Evolutionary conservation across 1,284 basidiomycete genomes (phyloP), one percentile per base, ranked within the genome.

Genomic region (Flammula alnicola): DNA sequence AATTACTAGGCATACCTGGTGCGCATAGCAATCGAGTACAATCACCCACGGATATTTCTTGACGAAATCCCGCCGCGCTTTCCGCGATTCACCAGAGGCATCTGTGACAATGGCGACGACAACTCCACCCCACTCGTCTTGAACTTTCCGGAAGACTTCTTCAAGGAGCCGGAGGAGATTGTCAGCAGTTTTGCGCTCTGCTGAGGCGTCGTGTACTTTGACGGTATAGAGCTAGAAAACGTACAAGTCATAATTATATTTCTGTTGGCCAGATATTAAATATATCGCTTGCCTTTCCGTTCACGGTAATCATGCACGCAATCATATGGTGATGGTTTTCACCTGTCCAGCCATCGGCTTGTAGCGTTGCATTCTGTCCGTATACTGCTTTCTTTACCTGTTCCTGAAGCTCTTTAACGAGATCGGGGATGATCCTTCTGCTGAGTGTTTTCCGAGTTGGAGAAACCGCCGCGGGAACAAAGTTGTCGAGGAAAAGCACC

Each of bases 11-110:
- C 19, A 49, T 56, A 71, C 71, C 60, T 74, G 72, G 55, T 74
- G 71, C 1, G 67, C 58, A 61, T 60, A 74, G 49, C 71, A 74
- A 55, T 74, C 70, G 20, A 62, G 54, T 0, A 60, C 54, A 23
- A 73, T 52, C 1, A 73, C 20, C 10, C 43, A 48, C 4, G 66
- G 69, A 47, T 54, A 54, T 41, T 63, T 55, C 14, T 40, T 4
- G 2, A 22, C 6, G 25, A 72, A 49, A 16, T 53, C 7, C 8
- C 49, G 25, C 2, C 63, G 49, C 31, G 68, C 68, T 39, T 67
- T 69, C 5, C 60, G 30, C 12, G 61, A 64, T 32, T 74, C 68
- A 4, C 72, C 72, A 7, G 66, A 66, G 29, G 69, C 66, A 64
- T 74, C 67, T 9, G 70, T 64, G 4, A 55, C 54, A 33, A 71